phyloP scores from a whole-genome alignment of 257 asterid genomes.

The Nemophila menziesii region DNA sequence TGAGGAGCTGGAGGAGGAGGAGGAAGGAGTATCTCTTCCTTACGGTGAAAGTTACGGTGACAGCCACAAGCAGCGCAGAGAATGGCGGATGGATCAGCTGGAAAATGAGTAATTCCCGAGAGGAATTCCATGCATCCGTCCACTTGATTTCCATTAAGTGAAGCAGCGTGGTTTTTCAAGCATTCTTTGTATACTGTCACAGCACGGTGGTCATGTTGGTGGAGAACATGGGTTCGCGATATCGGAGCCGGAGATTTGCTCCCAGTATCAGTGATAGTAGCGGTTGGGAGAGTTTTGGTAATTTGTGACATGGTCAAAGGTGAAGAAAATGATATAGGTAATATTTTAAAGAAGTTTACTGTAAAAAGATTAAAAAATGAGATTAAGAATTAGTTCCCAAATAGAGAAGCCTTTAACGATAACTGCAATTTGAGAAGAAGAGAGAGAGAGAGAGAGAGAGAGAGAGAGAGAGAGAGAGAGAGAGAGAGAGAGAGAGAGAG shows the following conservation, averaged over 20 bases:
- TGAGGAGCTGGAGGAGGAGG: slow-evolving; percentile 6
- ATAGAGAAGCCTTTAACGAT: too few species aligned
- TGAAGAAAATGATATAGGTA: too few species aligned
- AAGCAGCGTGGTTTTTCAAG: slow-evolving; percentile 44
- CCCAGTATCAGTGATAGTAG: slow-evolving; percentile 1
- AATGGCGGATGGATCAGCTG: slow-evolving; percentile 27
- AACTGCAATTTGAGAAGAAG: too few species aligned
- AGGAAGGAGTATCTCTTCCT: slow-evolving; percentile 26
- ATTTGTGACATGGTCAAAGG: too few species aligned
- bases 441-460: not conserved
- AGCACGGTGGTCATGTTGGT: slow-evolving; percentile 1
- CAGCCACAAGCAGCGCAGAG: slow-evolving; percentile 50
- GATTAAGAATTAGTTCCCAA: too few species aligned
- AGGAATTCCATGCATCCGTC: slow-evolving; percentile 58
- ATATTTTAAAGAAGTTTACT: too few species aligned
- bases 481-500: not conserved
- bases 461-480: not conserved
- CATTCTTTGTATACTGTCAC: slow-evolving; percentile 35
- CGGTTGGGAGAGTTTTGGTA: too few species aligned
- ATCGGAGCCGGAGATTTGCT: not conserved
- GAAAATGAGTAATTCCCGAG: slow-evolving; percentile 25
- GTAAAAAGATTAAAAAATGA: too few species aligned
- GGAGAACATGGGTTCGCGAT: not conserved
- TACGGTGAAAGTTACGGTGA: slow-evolving; percentile 63
- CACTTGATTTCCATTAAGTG: slow-evolving; percentile 37